Evolutionary conservation across 2,329 filamentous ascomycete genomes (phyloP), one percentile per base, ranked within the genome.

Genomic region (Aspergillus phoenicis): DNA sequence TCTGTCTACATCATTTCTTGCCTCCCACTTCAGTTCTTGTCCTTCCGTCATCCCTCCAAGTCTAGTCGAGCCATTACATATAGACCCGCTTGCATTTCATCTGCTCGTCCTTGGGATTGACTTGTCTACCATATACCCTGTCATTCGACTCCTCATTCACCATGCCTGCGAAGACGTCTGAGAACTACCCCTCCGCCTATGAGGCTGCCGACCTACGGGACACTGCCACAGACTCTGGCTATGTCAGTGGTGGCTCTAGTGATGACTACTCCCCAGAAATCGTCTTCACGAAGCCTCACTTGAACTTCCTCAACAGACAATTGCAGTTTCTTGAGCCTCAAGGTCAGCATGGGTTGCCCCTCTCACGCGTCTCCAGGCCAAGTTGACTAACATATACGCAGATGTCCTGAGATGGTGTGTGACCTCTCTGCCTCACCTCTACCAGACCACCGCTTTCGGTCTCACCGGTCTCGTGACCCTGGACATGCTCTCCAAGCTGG

Each of bases 371-470:
- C 52, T 62, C 63, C 33, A 53, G 39, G 66, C 59, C 62, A 58
- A 60, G 10, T 64, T 57, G 20, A 55, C 63, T 68, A 52, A 62
- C 56, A 30, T 24, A 28, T 4, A 43, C 26, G 38, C 59, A 84
- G 94, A 97, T 66, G 90, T 98, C 70, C 86, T 99, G 63, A 89
- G 88, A 80, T 97, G 96, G 90, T 92, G 89, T 83, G 90, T 94
- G 74, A 89, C 91, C 70, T 90, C 94, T 70, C 89, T 99, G 71
- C 95, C 95, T 71, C 90, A 90, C 74, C 87, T 98, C 48, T 97
- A 87, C 81, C 91, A 95, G 78, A 91, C 90, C 47, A 94, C 91
- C 11, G 91, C 91, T 59, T 94, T 94, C 73, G 91, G 91, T 57
- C 80, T 94, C 64, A 91, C 90, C 1, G 91, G 91, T 47, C 87